A percentile compares a stretch with the other conserved stretches of the same genome.
These are phyloP conservation scores for Lyophyllum decastes DNA, from an alignment of 768 basidiomycete genomes.

Conservation along the genomic window DNA sequence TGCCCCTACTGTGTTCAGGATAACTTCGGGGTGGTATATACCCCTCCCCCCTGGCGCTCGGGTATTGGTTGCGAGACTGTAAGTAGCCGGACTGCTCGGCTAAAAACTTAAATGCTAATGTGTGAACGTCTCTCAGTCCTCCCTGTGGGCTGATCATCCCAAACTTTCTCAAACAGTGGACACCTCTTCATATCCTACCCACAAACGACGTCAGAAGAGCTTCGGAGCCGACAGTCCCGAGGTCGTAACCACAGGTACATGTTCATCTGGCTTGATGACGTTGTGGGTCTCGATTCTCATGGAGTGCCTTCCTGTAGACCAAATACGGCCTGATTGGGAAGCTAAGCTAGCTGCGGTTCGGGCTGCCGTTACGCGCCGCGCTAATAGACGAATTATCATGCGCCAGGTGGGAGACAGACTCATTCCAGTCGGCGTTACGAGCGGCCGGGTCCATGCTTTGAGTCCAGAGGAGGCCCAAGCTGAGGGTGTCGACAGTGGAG, in stretches of 20 bases:
- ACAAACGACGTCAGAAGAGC: slow-evolving; percentile 85
- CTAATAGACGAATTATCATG: slow-evolving; percentile 97
- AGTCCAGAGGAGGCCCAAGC: slow-evolving; percentile 59
- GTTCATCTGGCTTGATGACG: slow-evolving; percentile 1
- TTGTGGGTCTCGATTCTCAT: slow-evolving; percentile 1
- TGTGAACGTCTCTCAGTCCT: slow-evolving; percentile 22
- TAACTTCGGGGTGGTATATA: slow-evolving; percentile 93
- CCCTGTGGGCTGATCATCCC: slow-evolving; percentile 51
- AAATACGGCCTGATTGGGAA: slow-evolving; percentile 99
- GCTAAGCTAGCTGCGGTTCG: slow-evolving; percentile 91
- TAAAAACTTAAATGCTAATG: background rate
- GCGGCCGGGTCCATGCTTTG: slow-evolving; percentile 76
- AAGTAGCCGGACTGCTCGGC: slow-evolving; percentile 40
- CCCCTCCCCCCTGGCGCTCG: slow-evolving; percentile 75
- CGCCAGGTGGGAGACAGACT: slow-evolving; percentile 97
- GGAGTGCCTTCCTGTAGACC: slow-evolving; percentile 54
- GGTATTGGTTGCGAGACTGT: slow-evolving; percentile 77
- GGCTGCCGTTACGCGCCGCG: slow-evolving; percentile 93
- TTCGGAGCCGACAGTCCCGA: slow-evolving; percentile 84
- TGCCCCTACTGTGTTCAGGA: slow-evolving; percentile 98
- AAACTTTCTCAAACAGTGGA: slow-evolving; percentile 43
- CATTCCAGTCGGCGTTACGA: slow-evolving; percentile 95
- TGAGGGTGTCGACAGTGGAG: slow-evolving; percentile 27
- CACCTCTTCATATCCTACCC: slow-evolving; percentile 42
- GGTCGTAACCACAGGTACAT: slow-evolving; percentile 86